phyloP scores from a whole-genome alignment of 768 basidiomycete species.

The Tylopilus vinaceipallidus region DNA sequence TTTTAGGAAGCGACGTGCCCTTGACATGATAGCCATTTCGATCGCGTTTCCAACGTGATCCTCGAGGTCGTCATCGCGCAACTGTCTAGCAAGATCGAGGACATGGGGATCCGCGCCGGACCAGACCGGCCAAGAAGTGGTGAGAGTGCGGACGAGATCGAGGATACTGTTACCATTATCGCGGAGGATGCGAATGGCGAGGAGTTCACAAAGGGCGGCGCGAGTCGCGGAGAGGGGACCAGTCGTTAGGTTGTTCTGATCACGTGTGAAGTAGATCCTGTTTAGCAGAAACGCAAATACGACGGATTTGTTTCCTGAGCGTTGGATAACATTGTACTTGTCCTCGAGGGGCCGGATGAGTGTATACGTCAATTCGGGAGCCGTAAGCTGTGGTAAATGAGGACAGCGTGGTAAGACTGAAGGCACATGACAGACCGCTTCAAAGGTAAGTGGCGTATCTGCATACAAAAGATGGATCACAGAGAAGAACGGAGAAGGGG shows the following conservation, averaged over 20 bases:
- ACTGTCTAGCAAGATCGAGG: slow-evolving; percentile 55
- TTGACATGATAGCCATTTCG: slow-evolving; percentile 87
- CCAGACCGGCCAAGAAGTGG: slow-evolving; percentile 81
- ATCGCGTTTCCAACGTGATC: slow-evolving; percentile 88
- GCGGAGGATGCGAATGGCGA: slow-evolving; percentile 78
- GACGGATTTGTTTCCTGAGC: slow-evolving; percentile 73
- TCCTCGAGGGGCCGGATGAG: slow-evolving; percentile 85
- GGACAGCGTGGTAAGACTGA: background rate
- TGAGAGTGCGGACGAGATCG: slow-evolving; percentile 65
- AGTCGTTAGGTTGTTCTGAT: slow-evolving; percentile 64
- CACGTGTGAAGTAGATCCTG: slow-evolving; percentile 79
- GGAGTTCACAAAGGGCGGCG: slow-evolving; percentile 84
- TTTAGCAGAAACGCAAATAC: slow-evolving; percentile 90
- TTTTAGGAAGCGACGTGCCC: slow-evolving; percentile 87
- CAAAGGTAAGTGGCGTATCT: slow-evolving; percentile 85
- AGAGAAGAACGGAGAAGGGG: background rate
- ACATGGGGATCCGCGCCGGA: slow-evolving; percentile 65
- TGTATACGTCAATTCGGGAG: slow-evolving; percentile 88
- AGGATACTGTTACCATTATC: slow-evolving; percentile 68
- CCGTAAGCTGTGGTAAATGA: slow-evolving; percentile 53
- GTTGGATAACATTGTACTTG: slow-evolving; percentile 76
- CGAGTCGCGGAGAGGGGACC: slow-evolving; percentile 69
- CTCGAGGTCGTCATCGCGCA: slow-evolving; percentile 69
- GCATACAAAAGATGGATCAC: background rate
- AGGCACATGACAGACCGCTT: slow-evolving; percentile 53